Conservation (phyloP, 2,329 filamentous ascomycete species). For the Lachnum nothofagi region DNA sequence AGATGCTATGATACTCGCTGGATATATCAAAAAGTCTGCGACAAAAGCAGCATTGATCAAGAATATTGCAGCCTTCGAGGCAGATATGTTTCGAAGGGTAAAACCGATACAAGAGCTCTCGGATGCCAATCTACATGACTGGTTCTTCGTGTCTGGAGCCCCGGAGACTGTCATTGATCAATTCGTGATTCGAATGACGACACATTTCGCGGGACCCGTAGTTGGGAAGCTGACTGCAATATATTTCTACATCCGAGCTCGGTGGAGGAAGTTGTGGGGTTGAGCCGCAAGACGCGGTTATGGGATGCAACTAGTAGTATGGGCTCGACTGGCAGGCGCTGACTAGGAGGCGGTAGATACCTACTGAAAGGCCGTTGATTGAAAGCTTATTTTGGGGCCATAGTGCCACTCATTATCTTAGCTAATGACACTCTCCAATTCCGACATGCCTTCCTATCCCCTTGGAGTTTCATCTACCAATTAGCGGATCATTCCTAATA, state of each 20-base stretch:
- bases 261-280: too few species aligned
- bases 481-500: too few species aligned
- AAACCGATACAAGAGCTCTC: constrained; percentile 6
- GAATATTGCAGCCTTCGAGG: constrained; percentile 7
- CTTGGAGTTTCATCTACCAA: too few species aligned
- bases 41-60: constrained; percentile 1
- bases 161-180: constrained; percentile 12
- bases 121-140: constrained; percentile 7
- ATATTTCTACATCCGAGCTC: neutral
- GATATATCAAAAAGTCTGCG: constrained; percentile 31
- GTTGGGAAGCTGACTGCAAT: neutral
- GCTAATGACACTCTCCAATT: too few species aligned
- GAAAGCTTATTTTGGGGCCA: too few species aligned
- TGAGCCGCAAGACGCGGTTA: too few species aligned
- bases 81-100: constrained; percentile 27
- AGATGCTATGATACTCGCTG: constrained; percentile 39
- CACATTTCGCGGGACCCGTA: constrained; percentile 4
- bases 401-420: too few species aligned
- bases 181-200: constrained; percentile 8
- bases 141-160: constrained; percentile 14
- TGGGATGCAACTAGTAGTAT: too few species aligned
- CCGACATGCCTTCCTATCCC: too few species aligned
- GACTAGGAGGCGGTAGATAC: too few species aligned
- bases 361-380: too few species aligned
- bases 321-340: too few species aligned